Evolutionary conservation across 1,139 yeast species (phyloP), one percentile per base, ranked within the genome.

Genomic region (Suhomyces bribrorum): DNA sequence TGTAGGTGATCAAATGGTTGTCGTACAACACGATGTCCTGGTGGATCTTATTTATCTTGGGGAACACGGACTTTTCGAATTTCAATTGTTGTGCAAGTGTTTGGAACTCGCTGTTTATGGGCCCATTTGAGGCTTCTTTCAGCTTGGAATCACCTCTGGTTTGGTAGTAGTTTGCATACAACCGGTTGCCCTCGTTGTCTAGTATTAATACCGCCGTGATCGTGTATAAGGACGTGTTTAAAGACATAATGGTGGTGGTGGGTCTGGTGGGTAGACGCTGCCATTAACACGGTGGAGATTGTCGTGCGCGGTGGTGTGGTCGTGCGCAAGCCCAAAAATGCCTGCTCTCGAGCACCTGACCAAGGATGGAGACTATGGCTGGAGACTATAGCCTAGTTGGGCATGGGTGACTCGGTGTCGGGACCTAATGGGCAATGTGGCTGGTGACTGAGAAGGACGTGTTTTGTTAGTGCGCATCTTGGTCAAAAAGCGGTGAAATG

Each of bases 11-110:
- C 47, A 88, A 73, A 50, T 82, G 85, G 56, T 81, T 80, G 54
- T 88, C 96, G 57, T 80, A 86, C 36, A 92, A 72, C 50, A 88
- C 66, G 40, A 92, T 81, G 55, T 90, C 97, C 39, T 86, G 81
- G 55, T 85, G 81, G 50, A 83, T 83, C 57, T 89, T 87, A 62
- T 79, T 78, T 25, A 95, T 83, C 62, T 90, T 92, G 39, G 69
- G 61, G 54, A 84, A 84, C 28, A 92, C 65, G 5, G 78, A 73
- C 52, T 77, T 69, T 64, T 92, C 99, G 60, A 90, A 92, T 38
- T 80, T 73, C 46, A 72, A 66, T 64, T 92, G 97, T 49, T 83
- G 82, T 56, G 80, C 78, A 37, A 71, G 56, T 5, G 79, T 66
- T 30, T 62, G 60, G 45, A 49, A 50, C 27, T 46, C 47, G 32